Conservation (phyloP, 2,329 filamentous ascomycete species). For the Fusarium sp. region DNA sequence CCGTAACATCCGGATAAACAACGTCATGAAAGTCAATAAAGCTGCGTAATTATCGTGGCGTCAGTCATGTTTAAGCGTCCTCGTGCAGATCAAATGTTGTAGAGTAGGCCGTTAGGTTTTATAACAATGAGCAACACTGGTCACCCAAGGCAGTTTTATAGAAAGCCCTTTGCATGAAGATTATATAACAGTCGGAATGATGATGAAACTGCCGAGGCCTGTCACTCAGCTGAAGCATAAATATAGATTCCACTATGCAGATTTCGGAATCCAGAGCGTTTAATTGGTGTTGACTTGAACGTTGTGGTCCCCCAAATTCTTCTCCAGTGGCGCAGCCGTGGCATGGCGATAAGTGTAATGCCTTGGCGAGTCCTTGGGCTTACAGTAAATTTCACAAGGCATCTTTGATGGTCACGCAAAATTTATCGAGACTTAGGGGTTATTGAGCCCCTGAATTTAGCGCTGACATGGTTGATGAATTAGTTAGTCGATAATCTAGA, state of each 20-base stretch:
- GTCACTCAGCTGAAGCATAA: slow-evolving; percentile 31
- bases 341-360: slow-evolving; percentile 6
- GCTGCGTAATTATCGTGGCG: slow-evolving; percentile 21
- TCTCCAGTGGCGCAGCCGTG: slow-evolving; percentile 38
- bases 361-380: slow-evolving; percentile 4
- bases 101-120: background rate
- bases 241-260: slow-evolving; percentile 7
- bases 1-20: slow-evolving; percentile 19
- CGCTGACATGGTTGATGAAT: background rate
- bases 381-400: background rate
- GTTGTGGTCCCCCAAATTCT: slow-evolving; percentile 16
- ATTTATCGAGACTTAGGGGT: background rate
- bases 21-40: slow-evolving; percentile 22
- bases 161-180: slow-evolving; percentile 2
- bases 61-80: background rate
- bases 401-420: background rate
- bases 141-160: background rate
- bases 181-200: background rate
- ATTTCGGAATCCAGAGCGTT: background rate
- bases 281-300: slow-evolving; percentile 23
- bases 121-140: background rate
- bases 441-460: slow-evolving; percentile 21
- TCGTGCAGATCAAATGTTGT: background rate
- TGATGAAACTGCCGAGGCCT: slow-evolving; percentile 9
- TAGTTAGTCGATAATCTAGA: background rate